A percentile compares a stretch with the other conserved stretches of the same genome.
Evolutionary conservation across 768 basidiomycete species (phyloP).

Genomic region (Mycena chlorophos): DNA sequence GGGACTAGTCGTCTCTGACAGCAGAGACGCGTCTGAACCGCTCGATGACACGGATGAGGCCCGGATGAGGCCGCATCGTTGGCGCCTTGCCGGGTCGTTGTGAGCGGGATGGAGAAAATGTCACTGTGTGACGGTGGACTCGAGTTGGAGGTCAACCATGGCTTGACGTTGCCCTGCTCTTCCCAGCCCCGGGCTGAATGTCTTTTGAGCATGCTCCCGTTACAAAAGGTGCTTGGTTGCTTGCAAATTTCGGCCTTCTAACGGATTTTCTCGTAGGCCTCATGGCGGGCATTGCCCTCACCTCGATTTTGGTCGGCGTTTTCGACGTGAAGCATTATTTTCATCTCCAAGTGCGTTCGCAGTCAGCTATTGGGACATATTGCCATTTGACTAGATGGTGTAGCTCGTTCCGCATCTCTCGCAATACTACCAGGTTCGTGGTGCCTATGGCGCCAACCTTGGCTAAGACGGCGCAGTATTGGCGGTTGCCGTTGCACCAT

Average conservation of each 20-base stretch:
- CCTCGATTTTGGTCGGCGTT: constrained; percentile 72
- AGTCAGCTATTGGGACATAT: not conserved
- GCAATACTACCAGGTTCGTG: constrained; percentile 79
- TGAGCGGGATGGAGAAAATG: too few relatives aligned
- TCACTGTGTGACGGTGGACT: too few relatives aligned
- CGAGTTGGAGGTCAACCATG: too few relatives aligned
- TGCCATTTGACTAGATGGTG: constrained; percentile 14
- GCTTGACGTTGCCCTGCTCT: not conserved
- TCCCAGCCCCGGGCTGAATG: constrained; percentile 38
- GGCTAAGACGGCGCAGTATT: constrained; percentile 58
- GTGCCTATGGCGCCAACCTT: constrained; percentile 5
- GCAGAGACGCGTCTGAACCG: too few relatives aligned
- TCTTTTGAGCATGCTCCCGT: constrained; percentile 85
- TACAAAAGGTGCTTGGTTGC: constrained; percentile 62
- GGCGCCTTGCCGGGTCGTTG: too few relatives aligned
- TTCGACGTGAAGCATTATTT: constrained; percentile 89
- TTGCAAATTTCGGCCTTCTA: not conserved
- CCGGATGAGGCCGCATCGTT: too few relatives aligned
- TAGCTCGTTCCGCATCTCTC: constrained; percentile 88
- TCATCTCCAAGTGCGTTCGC: constrained; percentile 67
- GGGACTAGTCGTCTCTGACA: too few relatives aligned
- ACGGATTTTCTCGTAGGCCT: constrained; percentile 50
- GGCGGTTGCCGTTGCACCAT: constrained; percentile 76
- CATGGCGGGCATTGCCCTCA: constrained; percentile 69
- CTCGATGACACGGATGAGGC: too few relatives aligned